A percentile compares a stretch with the other conserved stretches of the same genome.
phyloP scores from a whole-genome alignment of 495 filamentous ascomycete genomes.

The Jackrogersella minutella region DNA sequence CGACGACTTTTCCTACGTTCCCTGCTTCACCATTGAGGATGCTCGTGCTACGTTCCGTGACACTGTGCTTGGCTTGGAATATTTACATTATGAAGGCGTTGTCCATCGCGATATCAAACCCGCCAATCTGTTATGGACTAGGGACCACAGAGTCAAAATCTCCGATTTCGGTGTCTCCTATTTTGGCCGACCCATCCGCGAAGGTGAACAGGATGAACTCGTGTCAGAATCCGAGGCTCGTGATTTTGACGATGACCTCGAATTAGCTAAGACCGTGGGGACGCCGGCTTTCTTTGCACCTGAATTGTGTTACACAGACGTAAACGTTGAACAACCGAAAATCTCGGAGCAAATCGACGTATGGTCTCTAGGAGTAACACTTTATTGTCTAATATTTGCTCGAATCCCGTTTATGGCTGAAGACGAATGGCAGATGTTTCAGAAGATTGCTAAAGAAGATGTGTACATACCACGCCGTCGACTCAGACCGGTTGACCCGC shows the following conservation, averaged over 20 bases:
- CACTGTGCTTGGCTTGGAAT: slow-evolving; percentile 92
- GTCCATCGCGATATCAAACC: slow-evolving; percentile 99
- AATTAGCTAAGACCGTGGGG: slow-evolving; percentile 96
- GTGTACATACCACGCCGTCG: slow-evolving; percentile 85
- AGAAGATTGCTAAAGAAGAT: slow-evolving; percentile 87
- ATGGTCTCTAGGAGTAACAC: slow-evolving; percentile 94
- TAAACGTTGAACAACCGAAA: slow-evolving; percentile 58
- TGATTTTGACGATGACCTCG: slow-evolving; percentile 88
- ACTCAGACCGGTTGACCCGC: slow-evolving; percentile 76
- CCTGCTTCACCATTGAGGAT: slow-evolving; percentile 84
- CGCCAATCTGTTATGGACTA: slow-evolving; percentile 91
- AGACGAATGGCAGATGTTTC: slow-evolving; percentile 89
- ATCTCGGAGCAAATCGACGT: slow-evolving; percentile 82
- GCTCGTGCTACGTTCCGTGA: slow-evolving; percentile 91
- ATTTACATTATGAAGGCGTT: slow-evolving; percentile 95
- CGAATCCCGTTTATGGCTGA: slow-evolving; percentile 91
- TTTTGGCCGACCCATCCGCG: slow-evolving; percentile 81
- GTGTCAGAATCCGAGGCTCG: slow-evolving; percentile 83
- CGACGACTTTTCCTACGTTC: slow-evolving; percentile 90
- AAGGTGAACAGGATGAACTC: slow-evolving; percentile 79
- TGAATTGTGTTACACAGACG: slow-evolving; percentile 89
- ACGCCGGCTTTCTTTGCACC: slow-evolving; percentile 98
- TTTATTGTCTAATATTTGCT: slow-evolving; percentile 94
- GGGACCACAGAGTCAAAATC: slow-evolving; percentile 89
- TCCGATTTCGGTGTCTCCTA: slow-evolving; percentile 99